A percentile compares a stretch with the other conserved stretches of the same genome.
These are phyloP conservation scores for Epichloe festucae DNA, from an alignment of 2,329 filamentous ascomycete species.

Conservation along the genomic window DNA sequence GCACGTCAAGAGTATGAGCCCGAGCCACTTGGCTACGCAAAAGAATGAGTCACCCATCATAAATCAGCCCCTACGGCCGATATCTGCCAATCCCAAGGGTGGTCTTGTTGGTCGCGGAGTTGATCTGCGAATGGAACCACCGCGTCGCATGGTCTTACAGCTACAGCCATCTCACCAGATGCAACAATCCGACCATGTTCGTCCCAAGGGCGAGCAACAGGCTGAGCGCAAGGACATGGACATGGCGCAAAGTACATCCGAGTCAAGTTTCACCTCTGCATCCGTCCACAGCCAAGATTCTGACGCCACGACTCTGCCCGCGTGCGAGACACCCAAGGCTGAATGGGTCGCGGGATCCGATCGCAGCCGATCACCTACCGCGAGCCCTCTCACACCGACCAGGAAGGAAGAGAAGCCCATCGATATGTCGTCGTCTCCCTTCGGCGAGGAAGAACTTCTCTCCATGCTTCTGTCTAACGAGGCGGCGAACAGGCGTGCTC, in stretches of 20 bases:
- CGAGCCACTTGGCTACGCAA: conserved; percentile 5
- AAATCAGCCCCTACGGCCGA: neutral
- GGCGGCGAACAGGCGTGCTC: conserved; percentile 10
- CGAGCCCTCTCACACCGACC: conserved; percentile 5
- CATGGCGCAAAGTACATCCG: conserved; percentile 7
- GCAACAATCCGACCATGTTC: conserved; percentile 7
- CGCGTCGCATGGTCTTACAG: conserved; percentile 1
- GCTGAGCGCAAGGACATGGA: neutral
- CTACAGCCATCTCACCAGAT: conserved; percentile 3
- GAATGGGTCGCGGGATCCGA: conserved; percentile 4
- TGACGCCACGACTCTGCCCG: conserved; percentile 8
- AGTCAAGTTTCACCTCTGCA: conserved; percentile 14
- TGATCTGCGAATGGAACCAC: neutral
- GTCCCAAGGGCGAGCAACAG: conserved; percentile 7
- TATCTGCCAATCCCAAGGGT: neutral
- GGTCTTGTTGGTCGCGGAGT: neutral
- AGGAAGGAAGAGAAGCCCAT: neutral
- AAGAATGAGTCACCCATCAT: neutral
- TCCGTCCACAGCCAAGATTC: conserved; percentile 14
- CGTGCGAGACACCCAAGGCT: conserved; percentile 7
- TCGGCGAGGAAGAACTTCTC: conserved; percentile 21
- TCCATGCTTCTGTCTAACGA: conserved; percentile 16
- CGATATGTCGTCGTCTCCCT: conserved; percentile 18
- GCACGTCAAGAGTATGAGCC: conserved; percentile 12
- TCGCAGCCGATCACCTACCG: conserved; percentile 5